phyloP scores from a whole-genome alignment of 768 basidiomycete genomes.

The Clitopilus passeckerianus region DNA sequence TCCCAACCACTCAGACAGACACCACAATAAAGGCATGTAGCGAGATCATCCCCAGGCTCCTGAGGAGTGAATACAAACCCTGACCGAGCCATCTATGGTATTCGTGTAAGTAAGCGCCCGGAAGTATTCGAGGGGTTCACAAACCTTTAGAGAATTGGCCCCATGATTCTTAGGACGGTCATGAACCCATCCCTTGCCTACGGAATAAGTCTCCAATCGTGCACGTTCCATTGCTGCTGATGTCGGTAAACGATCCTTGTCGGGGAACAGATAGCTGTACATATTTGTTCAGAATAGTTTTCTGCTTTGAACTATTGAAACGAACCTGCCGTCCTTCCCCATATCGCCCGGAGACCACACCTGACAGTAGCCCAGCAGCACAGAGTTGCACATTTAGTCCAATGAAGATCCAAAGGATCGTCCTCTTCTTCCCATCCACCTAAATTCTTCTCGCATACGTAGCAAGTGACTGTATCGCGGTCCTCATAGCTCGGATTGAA shows the following conservation, averaged over 20 bases:
- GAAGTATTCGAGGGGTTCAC: neutral
- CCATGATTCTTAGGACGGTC: conserved; percentile 56
- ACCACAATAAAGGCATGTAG: conserved; percentile 82
- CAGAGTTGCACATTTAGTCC: conserved; percentile 51
- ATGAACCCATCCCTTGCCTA: conserved; percentile 62
- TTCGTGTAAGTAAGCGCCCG: neutral
- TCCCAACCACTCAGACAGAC: conserved; percentile 85
- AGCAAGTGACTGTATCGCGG: conserved; percentile 78
- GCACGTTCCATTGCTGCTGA: conserved; percentile 70
- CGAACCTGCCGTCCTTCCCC: conserved; percentile 50
- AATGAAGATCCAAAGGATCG: conserved; percentile 85
- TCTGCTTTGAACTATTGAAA: neutral
- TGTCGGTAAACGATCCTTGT: conserved; percentile 60
- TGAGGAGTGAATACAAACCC: conserved; percentile 83
- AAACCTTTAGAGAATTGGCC: conserved; percentile 69
- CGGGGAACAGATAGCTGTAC: conserved; percentile 52
- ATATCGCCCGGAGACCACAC: conserved; percentile 63
- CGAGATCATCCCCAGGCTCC: conserved; percentile 67
- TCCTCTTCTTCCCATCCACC: conserved; percentile 83
- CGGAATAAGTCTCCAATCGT: conserved; percentile 59
- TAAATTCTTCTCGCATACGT: conserved; percentile 76
- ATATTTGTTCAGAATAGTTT: conserved; percentile 3
- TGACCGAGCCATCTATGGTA: conserved; percentile 75
- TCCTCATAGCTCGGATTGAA: conserved; percentile 66
- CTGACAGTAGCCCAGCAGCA: conserved; percentile 83